phyloP scores from a whole-genome alignment of 345 rosid genomes.

The Acer campestre region DNA sequence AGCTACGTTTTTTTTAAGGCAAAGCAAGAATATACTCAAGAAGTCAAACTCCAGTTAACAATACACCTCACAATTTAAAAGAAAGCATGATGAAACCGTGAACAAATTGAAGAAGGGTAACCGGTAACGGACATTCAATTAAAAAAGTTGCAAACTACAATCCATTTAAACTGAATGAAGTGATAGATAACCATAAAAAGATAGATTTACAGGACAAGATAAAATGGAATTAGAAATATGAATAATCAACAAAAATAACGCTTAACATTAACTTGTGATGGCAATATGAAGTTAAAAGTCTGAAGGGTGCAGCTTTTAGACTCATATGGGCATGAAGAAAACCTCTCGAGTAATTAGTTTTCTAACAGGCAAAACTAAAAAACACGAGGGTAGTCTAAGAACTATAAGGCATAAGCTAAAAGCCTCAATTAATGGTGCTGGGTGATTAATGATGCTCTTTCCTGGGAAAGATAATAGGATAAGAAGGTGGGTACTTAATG shows the following conservation, averaged over 20 bases:
- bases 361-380: background rate
- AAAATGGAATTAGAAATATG: background rate
- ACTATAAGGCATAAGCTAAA: background rate
- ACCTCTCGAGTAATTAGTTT: background rate
- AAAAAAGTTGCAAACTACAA: background rate
- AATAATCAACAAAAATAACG: background rate
- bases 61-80: background rate
- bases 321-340: background rate
- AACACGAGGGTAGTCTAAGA: slow-evolving; percentile 6
- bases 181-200: background rate
- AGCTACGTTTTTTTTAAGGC: background rate
- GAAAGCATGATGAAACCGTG: background rate
- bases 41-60: background rate
- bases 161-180: background rate
- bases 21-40: background rate
- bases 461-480: background rate
- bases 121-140: background rate
- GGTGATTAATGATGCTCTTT: background rate
- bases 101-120: background rate
- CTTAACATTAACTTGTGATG: background rate
- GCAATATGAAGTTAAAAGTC: background rate
- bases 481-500: too few relatives aligned
- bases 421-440: background rate
- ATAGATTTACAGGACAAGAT: slow-evolving; percentile 4
- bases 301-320: background rate